A percentile compares a stretch with the other conserved stretches of the same genome.
Evolutionary conservation across 495 filamentous ascomycete species (phyloP).

Genomic region (Cercophora samala): DNA sequence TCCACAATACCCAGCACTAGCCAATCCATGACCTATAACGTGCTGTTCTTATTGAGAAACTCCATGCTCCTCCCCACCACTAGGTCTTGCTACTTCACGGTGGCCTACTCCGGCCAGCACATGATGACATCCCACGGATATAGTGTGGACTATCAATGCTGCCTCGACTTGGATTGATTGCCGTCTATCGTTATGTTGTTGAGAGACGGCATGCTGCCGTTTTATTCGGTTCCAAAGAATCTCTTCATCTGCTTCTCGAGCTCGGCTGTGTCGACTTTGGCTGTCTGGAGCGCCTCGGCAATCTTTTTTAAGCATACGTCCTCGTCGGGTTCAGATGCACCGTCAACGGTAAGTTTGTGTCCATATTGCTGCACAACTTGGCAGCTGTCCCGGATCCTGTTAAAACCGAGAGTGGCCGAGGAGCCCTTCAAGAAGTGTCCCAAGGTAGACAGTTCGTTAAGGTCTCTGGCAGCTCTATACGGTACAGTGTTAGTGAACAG

Average conservation of each 20-base stretch:
- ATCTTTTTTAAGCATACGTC: slow-evolving; percentile 64
- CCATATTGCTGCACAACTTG: slow-evolving; percentile 97
- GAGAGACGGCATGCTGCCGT: not conserved
- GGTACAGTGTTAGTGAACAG: slow-evolving; percentile 14
- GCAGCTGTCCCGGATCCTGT: slow-evolving; percentile 87
- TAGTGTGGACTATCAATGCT: not conserved
- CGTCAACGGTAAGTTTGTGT: slow-evolving; percentile 70
- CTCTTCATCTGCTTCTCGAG: slow-evolving; percentile 66
- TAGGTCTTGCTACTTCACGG: not conserved
- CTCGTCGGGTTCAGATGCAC: slow-evolving; percentile 61
- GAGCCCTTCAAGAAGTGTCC: slow-evolving; percentile 98
- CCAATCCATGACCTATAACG: not conserved
- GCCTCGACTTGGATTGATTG: not conserved
- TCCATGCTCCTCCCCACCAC: not conserved
- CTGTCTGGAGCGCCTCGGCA: slow-evolving; percentile 61
- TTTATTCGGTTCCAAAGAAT: slow-evolving; percentile 52
- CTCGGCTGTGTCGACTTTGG: slow-evolving; percentile 74
- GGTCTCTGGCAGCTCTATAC: slow-evolving; percentile 59
- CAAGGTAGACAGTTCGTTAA: slow-evolving; percentile 69
- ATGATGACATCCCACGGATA: not conserved
- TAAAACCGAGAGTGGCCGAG: slow-evolving; percentile 91
- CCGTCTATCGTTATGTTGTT: not conserved
- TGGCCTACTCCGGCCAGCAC: not conserved
- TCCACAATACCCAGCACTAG: not conserved
- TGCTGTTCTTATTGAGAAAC: not conserved